Percentiles rank a stretch among this genome's conserved stretches.
These are phyloP conservation scores for Botryotinia narcissicola DNA, from an alignment of 2,329 filamentous ascomycete genomes.

Conservation along the genomic window DNA sequence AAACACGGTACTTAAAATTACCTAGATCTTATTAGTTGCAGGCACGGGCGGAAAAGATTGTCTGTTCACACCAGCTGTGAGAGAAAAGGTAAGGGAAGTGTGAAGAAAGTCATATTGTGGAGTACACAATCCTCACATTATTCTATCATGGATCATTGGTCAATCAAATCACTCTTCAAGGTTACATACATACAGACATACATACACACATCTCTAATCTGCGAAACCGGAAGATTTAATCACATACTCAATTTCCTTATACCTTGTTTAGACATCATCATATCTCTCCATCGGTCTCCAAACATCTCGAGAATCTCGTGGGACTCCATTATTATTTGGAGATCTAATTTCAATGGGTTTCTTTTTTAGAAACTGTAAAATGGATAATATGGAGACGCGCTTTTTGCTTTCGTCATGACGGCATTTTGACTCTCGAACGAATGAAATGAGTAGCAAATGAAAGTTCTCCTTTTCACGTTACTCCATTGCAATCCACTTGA, in stretches of 20 bases:
- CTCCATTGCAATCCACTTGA: background rate
- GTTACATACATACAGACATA: background rate
- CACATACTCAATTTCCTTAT: constrained; percentile 1
- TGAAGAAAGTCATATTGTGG: background rate
- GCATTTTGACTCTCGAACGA: constrained; percentile 8
- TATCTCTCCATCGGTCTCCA: background rate
- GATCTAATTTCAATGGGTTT: constrained; percentile 6
- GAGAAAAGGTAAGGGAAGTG: background rate
- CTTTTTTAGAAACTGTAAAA: background rate
- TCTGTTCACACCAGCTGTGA: background rate
- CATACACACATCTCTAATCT: background rate
- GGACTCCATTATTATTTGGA: constrained; percentile 11
- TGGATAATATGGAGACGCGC: background rate
- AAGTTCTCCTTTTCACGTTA: background rate
- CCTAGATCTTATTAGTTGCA: constrained; percentile 1
- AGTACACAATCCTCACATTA: background rate
- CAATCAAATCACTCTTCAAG: background rate
- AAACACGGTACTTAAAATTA: constrained; percentile 14
- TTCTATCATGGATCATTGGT: background rate
- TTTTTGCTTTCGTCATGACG: background rate
- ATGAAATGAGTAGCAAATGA: constrained; percentile 4
- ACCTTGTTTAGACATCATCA: constrained; percentile 6
- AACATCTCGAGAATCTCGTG: constrained; percentile 10
- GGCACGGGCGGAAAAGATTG: background rate
- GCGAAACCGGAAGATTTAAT: constrained; percentile 4